Percentiles rank a stretch among this genome's conserved stretches.
Conservation (phyloP, 257 asterid species). For the Solanum dulcamara region DNA sequence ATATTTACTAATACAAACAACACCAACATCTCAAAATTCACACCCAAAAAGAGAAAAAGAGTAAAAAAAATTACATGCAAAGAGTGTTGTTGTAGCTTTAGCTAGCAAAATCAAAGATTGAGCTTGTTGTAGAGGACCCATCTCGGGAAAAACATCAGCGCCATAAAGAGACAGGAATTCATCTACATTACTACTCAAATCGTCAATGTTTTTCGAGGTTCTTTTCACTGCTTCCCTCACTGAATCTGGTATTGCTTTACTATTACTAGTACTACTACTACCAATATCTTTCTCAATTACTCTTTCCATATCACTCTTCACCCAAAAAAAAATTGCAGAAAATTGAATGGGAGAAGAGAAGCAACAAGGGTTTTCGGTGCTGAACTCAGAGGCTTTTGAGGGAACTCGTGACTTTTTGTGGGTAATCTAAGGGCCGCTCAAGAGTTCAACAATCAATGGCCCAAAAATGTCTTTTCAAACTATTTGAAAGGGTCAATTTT, state of each 20-base stretch:
- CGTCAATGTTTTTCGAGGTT: conserved; percentile 61
- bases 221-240: conserved; percentile 64
- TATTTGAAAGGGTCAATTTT: no score
- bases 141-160: conserved; percentile 43
- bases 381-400: neutral
- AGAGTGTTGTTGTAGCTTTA: conserved; percentile 60
- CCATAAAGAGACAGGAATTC: conserved; percentile 52
- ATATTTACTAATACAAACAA: neutral
- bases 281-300: neutral
- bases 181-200: conserved; percentile 48
- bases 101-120: conserved; percentile 57
- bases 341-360: neutral
- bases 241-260: conserved; percentile 48
- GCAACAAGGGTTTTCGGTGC: neutral
- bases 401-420: neutral
- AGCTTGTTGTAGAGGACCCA: conserved; percentile 86
- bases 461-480: no score
- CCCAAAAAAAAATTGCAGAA: neutral
- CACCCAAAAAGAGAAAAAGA: neutral
- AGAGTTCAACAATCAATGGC: no score
- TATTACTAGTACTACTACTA: conserved; percentile 11
- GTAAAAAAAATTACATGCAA: conserved; percentile 36
- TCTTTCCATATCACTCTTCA: neutral
- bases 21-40: neutral
- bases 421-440: neutral